Evolutionary conservation across 2,329 filamentous ascomycete species (phyloP), one percentile per base, ranked within the genome.

Genomic region (Colletotrichum coccodes): DNA sequence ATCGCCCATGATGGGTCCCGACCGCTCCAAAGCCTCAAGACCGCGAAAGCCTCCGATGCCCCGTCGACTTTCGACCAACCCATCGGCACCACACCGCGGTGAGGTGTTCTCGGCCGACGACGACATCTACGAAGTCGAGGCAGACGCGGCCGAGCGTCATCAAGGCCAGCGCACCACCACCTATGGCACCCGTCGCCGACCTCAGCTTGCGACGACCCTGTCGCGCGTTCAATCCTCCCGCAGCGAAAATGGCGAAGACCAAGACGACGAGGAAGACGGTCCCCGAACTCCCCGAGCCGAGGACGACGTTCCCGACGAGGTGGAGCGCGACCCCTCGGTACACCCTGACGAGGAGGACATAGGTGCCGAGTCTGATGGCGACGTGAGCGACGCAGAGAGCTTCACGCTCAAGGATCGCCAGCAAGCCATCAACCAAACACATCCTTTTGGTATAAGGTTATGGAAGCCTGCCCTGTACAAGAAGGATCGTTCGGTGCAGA

Each of bases 381-480:
- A 92, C 68, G 76, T 95, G 59, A 98, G 95, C 79, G 96, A 98
- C 74, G 93, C 96, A 1, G 96, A 98, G 82, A 98, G 95, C 83
- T 99, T 99, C 79, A 99, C 96, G 0, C 87, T 99, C 74, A 97
- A 97, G 79, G 96, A 99, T 79, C 90, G 96, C 64, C 96, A 99
- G 81, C 91, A 97, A 78, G 96, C 96, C 72, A 99, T 99, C 85
- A 99, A 99, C 82, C 92, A 97, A 79, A 99, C 96, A 0, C 96
- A 99, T 85, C 96, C 96, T 0, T 99, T 99, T 75, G 96, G 96
- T 85, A 98, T 99, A 78, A 91, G 97, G 78, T 94, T 99, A 71
- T 99, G 96, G 96, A 99, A 99, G 80, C 96, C 96, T 49, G 97
- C 96, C 1, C 81, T 99, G 71, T 99, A 99, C 87, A 99, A 99